Percentiles rank a stretch among this genome's conserved stretches.
Evolutionary conservation across 129 eudicot species (phyloP).

Genomic region (Daucus carota): DNA sequence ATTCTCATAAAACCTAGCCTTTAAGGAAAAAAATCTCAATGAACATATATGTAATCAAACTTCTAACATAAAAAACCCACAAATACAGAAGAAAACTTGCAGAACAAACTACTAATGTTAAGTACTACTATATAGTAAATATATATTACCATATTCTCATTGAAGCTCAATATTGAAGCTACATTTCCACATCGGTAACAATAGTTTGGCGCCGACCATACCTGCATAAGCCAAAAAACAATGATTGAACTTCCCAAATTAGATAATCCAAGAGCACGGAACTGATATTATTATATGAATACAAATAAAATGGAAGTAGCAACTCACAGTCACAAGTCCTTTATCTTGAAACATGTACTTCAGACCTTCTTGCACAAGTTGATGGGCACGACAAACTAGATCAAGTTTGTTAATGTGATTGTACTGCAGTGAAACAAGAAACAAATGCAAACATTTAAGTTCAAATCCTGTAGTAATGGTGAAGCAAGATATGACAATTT

Average conservation of each 20-base stretch:
- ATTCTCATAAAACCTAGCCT: neutral
- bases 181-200: slow-evolving; percentile 99
- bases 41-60: neutral
- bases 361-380: slow-evolving; percentile 98
- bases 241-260: neutral
- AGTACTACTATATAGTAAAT: neutral
- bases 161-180: slow-evolving; percentile 98
- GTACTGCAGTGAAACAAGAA: slow-evolving; percentile 44
- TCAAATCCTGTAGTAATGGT: neutral
- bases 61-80: neutral
- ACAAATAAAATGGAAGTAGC: neutral
- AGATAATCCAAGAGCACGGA: neutral
- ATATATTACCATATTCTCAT: slow-evolving; percentile 80
- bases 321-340: slow-evolving; percentile 96
- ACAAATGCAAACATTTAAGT: neutral
- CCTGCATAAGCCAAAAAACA: slow-evolving; percentile 38
- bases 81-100: neutral
- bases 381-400: slow-evolving; percentile 98
- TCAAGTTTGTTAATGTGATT: slow-evolving; percentile 96
- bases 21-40: neutral
- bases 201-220: slow-evolving; percentile 99
- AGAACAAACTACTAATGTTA: neutral
- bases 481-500: neutral
- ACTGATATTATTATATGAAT: neutral
- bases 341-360: slow-evolving; percentile 99